These are phyloP conservation scores for Protostelium mycophagum DNA, from an alignment of 78 protist species.

Conservation along the genomic window DNA sequence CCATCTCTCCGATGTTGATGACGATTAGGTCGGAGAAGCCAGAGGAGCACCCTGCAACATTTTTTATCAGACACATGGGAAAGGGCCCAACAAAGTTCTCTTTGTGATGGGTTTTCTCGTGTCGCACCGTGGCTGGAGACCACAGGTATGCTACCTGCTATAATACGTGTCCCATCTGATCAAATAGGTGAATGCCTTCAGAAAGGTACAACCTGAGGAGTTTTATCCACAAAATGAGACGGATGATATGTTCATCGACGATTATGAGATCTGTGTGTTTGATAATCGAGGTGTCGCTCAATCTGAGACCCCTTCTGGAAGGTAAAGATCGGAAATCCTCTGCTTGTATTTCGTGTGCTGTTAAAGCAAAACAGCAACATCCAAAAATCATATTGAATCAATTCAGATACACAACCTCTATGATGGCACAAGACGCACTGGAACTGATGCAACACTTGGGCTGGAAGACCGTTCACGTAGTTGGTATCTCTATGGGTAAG, in stretches of 20 bases:
- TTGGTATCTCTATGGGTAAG: conserved; percentile 42
- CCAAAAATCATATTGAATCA: not conserved
- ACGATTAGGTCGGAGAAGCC: not conserved
- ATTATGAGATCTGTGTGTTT: conserved; percentile 21
- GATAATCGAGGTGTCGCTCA: conserved; percentile 50
- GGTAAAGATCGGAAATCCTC: not conserved
- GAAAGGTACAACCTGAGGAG: not conserved
- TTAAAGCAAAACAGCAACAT: not conserved
- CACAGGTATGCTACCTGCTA: not conserved
- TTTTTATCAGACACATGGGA: not conserved
- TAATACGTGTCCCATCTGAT: too few species aligned
- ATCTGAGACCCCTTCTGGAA: conserved; percentile 19
- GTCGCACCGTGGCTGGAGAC: not conserved
- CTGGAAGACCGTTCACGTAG: conserved; percentile 34
- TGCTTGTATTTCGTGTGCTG: not conserved
- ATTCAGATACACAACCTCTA: not conserved
- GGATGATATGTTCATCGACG: not conserved
- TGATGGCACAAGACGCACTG: conserved; percentile 32
- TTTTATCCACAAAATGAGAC: not conserved
- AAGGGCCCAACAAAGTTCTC: not conserved
- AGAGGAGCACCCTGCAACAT: not conserved
- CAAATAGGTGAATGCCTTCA: not conserved
- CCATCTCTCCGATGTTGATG: too few species aligned
- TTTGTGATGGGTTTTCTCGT: not conserved
- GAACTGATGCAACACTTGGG: conserved; percentile 42